Evolutionary conservation across 768 basidiomycete genomes (phyloP), one percentile per base, ranked within the genome.

Genomic region (Phylloporus sp.): DNA sequence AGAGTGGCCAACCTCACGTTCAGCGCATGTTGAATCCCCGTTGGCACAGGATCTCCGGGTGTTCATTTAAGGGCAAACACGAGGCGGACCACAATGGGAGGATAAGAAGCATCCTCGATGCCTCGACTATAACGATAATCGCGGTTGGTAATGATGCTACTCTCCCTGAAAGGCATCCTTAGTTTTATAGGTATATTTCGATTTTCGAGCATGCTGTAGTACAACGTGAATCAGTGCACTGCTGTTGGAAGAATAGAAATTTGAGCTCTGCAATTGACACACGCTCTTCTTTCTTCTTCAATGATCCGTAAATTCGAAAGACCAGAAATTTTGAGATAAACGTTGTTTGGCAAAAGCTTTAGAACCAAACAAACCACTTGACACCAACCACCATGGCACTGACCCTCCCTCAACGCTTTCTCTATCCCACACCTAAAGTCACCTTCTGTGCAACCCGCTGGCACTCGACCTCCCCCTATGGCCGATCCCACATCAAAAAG

Each of bases 401-500:
- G 36, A 52, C 43, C 28, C 36, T 55, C 9, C 45, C 56, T 49
- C 60, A 60, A 22, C 56, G 55, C 7, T 4, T 54, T 11, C 45
- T 65, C 41, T 29, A 15, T 23, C 16, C 48, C 4, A 13, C 31
- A 4, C 18, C 5, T 7, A 11, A 20, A 12, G 2, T 9, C 45
- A 29, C 11, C n/a, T 15, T 5, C 40, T n/a, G 12, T 2, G 71
- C 64, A 49, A 60, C 60, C 1, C 79, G 82, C 22, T 53, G 44
- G 45, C 73, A 84, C 44, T 91, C 89, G 2, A 81, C 75, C 38
- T 90, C 89, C 0, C 88, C 88, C 0, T 92, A 93, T 62, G 90
- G 90, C 47, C 81, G 88, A 11, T 80, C 92, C 9, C 92, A 92
- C 72, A 79, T 94, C 64, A 83, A 84, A 82, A 84, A 85, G 70